phyloP scores from a whole-genome alignment of 2,329 filamentous ascomycete genomes.

The Lithohypha guttulata region DNA sequence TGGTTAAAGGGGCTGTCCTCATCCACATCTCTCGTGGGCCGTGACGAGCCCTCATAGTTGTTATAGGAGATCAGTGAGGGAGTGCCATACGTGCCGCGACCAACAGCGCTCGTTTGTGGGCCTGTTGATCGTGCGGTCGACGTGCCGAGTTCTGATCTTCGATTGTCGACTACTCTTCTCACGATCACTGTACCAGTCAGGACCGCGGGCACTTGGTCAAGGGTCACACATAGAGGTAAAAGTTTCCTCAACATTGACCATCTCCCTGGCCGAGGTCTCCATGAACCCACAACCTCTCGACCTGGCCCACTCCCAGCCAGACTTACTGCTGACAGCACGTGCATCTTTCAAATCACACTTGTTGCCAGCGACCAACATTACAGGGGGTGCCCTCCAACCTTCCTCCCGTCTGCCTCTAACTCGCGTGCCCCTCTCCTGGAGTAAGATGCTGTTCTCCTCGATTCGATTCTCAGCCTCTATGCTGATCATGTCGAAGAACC shows the following conservation, averaged over 20 bases:
- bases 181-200: constrained; percentile 41
- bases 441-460: constrained; percentile 37
- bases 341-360: constrained; percentile 53
- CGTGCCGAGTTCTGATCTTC: constrained; percentile 33
- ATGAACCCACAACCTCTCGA: constrained; percentile 52
- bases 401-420: constrained; percentile 20
- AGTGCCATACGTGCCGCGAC: constrained; percentile 13
- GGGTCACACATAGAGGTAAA: constrained; percentile 41
- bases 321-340: constrained; percentile 43
- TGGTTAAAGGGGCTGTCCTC: constrained; percentile 19
- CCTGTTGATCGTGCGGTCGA: constrained; percentile 27
- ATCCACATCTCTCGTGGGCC: constrained; percentile 9
- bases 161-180: constrained; percentile 43
- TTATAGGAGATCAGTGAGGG: not conserved
- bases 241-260: constrained; percentile 60
- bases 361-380: constrained; percentile 53
- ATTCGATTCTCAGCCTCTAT: constrained; percentile 49
- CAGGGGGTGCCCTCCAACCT: constrained; percentile 37
- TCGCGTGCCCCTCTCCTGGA: constrained; percentile 24
- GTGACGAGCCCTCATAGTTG: constrained; percentile 10
- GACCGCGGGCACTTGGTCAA: not conserved
- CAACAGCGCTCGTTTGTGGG: constrained; percentile 15
- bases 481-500: constrained; percentile 54
- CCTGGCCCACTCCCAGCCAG: constrained; percentile 52
- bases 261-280: constrained; percentile 57